Conservation (phyloP, 768 basidiomycete species). For the Hygrocybe coccinea region DNA sequence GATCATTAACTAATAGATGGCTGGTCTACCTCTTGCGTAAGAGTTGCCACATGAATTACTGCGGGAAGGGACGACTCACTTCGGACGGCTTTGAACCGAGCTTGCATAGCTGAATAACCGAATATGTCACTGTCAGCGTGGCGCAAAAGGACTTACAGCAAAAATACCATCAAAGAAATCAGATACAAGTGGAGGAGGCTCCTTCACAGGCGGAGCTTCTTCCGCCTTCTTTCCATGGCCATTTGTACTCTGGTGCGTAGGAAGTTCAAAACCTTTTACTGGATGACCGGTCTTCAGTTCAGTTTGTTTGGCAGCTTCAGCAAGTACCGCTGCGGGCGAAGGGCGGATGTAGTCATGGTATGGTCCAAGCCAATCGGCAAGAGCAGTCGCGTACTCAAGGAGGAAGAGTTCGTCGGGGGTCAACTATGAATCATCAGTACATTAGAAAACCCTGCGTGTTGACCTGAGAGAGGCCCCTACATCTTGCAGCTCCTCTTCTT, state of each 20-base stretch:
- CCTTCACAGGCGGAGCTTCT: constrained; percentile 60
- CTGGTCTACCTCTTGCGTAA: constrained; percentile 64
- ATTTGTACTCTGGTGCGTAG: constrained; percentile 41
- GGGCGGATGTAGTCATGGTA: constrained; percentile 73
- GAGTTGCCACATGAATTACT: constrained; percentile 64
- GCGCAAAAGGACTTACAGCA: not conserved
- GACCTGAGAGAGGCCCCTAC: constrained; percentile 27
- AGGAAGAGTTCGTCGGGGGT: constrained; percentile 59
- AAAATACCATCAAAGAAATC: constrained; percentile 60
- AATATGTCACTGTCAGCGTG: not conserved
- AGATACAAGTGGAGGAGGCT: constrained; percentile 51
- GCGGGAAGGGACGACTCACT: constrained; percentile 45
- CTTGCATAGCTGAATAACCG: constrained; percentile 44
- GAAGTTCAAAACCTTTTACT: constrained; percentile 56
- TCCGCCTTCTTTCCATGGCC: constrained; percentile 63
- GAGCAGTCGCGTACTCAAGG: constrained; percentile 52
- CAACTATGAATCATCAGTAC: constrained; percentile 39
- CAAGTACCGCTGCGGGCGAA: constrained; percentile 61
- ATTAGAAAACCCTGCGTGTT: constrained; percentile 10
- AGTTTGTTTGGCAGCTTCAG: constrained; percentile 69
- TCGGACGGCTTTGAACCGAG: constrained; percentile 45
- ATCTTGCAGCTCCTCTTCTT: constrained; percentile 51
- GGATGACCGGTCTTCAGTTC: constrained; percentile 68
- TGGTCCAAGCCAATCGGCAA: constrained; percentile 73
- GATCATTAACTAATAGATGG: not conserved